These are phyloP conservation scores for Annulohypoxylon moriforme DNA, from an alignment of 495 filamentous ascomycete genomes.

Conservation along the genomic window DNA sequence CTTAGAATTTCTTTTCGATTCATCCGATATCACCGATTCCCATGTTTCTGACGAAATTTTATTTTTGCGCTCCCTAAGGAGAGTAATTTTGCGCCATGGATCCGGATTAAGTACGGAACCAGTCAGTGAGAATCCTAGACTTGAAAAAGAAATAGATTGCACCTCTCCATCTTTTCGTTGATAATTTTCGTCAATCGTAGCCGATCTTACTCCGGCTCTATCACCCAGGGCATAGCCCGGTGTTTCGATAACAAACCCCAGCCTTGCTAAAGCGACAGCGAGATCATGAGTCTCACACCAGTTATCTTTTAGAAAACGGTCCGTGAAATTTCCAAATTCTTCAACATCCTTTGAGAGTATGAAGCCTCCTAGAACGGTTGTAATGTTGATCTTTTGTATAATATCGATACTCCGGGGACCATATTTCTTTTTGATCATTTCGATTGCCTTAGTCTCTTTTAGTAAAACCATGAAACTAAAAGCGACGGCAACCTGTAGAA, in stretches of 20 bases:
- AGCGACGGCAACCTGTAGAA: not conserved
- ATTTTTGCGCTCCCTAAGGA: too few relatives aligned
- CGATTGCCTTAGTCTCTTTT: not conserved
- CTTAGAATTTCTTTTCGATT: too few relatives aligned
- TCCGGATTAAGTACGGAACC: too few relatives aligned
- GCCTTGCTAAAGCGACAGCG: not conserved
- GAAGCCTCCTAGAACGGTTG: too few relatives aligned
- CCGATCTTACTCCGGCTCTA: too few relatives aligned
- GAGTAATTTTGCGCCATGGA: too few relatives aligned
- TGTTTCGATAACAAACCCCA: not conserved
- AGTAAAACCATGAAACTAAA: not conserved
- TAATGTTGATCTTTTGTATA: not conserved
- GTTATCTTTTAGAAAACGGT: not conserved
- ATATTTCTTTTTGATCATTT: not conserved
- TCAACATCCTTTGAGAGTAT: not conserved
- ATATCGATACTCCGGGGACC: not conserved
- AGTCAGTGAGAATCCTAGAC: too few relatives aligned
- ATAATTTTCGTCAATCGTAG: not conserved
- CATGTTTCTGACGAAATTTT: too few relatives aligned
- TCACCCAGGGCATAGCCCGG: too few relatives aligned
- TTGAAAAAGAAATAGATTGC: not conserved
- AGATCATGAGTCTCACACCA: not conserved
- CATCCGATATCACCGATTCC: too few relatives aligned
- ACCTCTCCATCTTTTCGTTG: not conserved
- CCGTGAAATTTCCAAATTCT: not conserved